phyloP scores from a whole-genome alignment of 331 rosid genomes.

The Dryas integrifolia region DNA sequence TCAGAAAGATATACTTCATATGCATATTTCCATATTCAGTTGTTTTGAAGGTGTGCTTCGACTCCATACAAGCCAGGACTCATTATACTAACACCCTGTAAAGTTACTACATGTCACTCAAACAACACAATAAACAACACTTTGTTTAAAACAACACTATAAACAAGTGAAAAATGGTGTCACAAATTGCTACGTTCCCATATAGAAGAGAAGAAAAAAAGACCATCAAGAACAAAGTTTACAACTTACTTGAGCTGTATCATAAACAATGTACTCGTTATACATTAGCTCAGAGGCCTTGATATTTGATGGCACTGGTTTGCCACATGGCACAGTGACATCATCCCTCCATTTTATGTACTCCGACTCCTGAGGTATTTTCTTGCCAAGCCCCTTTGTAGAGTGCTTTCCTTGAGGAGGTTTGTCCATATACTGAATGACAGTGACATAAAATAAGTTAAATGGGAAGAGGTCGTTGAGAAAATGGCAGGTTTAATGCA shows the following conservation, averaged over 20 bases:
- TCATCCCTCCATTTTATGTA: conserved; percentile 66
- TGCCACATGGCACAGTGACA: conserved; percentile 85
- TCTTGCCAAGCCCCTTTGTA: conserved; percentile 90
- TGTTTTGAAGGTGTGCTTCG: too few relatives aligned
- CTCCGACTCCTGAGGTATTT: conserved; percentile 58
- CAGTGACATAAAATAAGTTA: conserved; percentile 12
- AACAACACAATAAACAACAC: background rate
- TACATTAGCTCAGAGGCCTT: conserved; percentile 82
- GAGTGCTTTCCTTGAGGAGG: conserved; percentile 95
- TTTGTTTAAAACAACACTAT: background rate
- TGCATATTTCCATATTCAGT: background rate
- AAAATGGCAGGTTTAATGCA: background rate
- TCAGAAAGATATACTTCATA: too few relatives aligned
- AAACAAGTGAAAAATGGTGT: background rate
- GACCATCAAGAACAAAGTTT: conserved; percentile 16
- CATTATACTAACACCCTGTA: background rate
- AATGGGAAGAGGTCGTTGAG: background rate
- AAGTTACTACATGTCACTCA: background rate
- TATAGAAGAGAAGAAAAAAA: background rate
- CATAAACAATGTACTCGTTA: conserved; percentile 86
- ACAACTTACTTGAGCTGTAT: conserved; percentile 83
- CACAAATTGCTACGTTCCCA: background rate
- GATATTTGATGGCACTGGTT: conserved; percentile 72
- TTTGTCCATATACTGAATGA: conserved; percentile 71
- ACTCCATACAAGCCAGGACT: too few relatives aligned